Evolutionary conservation across 106 monocot species (phyloP).

Genomic region (Gastrodia elata): DNA sequence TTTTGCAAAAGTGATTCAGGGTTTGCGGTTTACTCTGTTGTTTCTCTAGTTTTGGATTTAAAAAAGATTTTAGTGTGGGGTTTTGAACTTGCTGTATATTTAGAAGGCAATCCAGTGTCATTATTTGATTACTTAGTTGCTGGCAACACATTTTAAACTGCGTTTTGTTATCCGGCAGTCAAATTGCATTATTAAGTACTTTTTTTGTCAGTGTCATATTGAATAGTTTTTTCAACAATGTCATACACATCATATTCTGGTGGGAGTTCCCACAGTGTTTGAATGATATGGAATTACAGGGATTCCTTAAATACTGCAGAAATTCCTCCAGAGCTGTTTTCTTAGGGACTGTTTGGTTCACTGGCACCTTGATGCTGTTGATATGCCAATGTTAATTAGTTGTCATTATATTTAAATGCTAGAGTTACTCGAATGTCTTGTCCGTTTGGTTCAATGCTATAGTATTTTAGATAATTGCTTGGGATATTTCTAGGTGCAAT

Average conservation of each 20-base stretch:
- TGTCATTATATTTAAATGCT: no score
- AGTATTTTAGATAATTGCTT: no score
- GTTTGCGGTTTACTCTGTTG: not conserved
- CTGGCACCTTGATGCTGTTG: no score
- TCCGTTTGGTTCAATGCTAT: no score
- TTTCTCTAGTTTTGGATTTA: not conserved
- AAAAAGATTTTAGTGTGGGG: not conserved
- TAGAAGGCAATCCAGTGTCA: not conserved
- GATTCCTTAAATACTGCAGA: not conserved
- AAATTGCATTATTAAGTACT: not conserved
- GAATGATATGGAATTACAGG: not conserved
- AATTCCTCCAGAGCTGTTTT: not conserved
- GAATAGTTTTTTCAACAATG: not conserved
- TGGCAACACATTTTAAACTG: not conserved
- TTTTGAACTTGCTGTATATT: not conserved
- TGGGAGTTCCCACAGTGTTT: not conserved
- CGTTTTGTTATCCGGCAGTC: not conserved
- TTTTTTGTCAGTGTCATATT: not conserved
- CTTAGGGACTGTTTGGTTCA: no score
- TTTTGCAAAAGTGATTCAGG: not conserved
- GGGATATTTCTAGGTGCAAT: no score
- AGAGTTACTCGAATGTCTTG: no score
- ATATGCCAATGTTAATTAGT: no score
- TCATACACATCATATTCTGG: not conserved
- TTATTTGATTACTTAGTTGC: not conserved